Evolutionary conservation across 2,329 filamentous ascomycete genomes (phyloP), one percentile per base, ranked within the genome.

Genomic region (Lachnum nothofagi): DNA sequence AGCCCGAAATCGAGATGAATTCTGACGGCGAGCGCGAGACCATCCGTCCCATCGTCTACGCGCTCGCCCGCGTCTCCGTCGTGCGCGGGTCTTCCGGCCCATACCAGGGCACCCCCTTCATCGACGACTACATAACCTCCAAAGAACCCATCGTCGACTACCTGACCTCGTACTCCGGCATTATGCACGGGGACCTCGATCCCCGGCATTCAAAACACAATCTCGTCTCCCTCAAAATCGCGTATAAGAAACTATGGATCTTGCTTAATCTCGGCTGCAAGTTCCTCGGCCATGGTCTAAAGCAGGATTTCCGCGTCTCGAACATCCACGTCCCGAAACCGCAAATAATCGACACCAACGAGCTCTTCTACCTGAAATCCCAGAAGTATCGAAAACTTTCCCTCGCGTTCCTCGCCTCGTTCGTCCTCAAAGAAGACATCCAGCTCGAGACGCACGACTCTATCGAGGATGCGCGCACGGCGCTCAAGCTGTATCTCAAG

Each of bases 231-330:
- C 76, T 97, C 34, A 98, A 98, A 66, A 80, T 87, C 49, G 91
- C 88, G 1, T 98, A 97, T 75, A 98, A 98, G 70, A 96, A 96
- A 67, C 82, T 98, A 24, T 98, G 94, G 94, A 80, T 97, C 14
- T 77, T 98, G 16, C 79, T 98, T 25, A 98, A 98, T 64, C 77
- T 97, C 0, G 93, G 93, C 41, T 95, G 90, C 69, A 82, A 88
- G 54, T 98, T 98, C 65, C 79, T 98, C 4, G 93, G 93, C 2
- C 93, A 98, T 63, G 91, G 91, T 3, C 75, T 98, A 35, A 88
- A 88, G 58, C 91, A 93, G 60, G 93, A 98, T 68, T 97, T 98
- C 71, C 88, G 93, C 45, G 95, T 95, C 48, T 95, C 95, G 70
- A 98, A 98, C 67, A 96, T 98, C 48, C 88, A 96, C 66, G 86